These are phyloP conservation scores for Adiantum capillusveneris DNA, from an alignment of 75 land plant genomes.

Conservation along the genomic window DNA sequence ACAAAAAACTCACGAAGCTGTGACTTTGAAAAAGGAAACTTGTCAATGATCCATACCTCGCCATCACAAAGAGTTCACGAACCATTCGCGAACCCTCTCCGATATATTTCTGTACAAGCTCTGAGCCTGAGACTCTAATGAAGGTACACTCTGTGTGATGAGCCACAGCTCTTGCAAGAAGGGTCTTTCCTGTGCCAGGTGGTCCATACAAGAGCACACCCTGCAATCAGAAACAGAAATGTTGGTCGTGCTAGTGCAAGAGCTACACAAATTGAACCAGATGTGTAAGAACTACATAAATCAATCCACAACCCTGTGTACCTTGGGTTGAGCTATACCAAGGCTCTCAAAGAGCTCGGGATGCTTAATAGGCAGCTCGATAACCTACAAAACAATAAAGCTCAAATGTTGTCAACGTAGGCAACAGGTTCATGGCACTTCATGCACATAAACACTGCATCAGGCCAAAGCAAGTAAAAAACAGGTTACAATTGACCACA, in stretches of 20 bases:
- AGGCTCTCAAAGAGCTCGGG: constrained; percentile 95
- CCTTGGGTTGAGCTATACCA: constrained; percentile 99
- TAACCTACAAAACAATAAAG: constrained; percentile 50
- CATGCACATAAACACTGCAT: too few species aligned
- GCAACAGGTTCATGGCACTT: too few species aligned
- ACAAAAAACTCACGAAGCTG: too few species aligned
- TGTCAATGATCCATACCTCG: constrained; percentile 45
- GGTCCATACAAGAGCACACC: constrained; percentile 84
- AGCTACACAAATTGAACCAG: neutral
- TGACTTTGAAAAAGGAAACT: too few species aligned
- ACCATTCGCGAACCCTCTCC: constrained; percentile 99
- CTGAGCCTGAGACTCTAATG: constrained; percentile 94
- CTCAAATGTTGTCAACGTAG: too few species aligned
- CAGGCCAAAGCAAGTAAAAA: too few species aligned
- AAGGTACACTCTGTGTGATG: constrained; percentile 98
- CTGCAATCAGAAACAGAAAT: constrained; percentile 15
- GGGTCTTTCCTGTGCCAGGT: constrained; percentile 84
- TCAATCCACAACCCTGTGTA: constrained; percentile 7
- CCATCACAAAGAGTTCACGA: constrained; percentile 97
- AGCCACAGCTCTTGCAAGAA: constrained; percentile 83
- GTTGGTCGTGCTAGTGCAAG: neutral
- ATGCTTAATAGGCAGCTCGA: constrained; percentile 95
- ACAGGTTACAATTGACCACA: too few species aligned
- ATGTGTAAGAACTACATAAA: too few species aligned
- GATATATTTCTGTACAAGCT: constrained; percentile 94